Percentiles rank a stretch among this genome's conserved stretches.
Evolutionary conservation across 1,139 yeast genomes (phyloP).

Genomic region (Sugiyamaella novakii): DNA sequence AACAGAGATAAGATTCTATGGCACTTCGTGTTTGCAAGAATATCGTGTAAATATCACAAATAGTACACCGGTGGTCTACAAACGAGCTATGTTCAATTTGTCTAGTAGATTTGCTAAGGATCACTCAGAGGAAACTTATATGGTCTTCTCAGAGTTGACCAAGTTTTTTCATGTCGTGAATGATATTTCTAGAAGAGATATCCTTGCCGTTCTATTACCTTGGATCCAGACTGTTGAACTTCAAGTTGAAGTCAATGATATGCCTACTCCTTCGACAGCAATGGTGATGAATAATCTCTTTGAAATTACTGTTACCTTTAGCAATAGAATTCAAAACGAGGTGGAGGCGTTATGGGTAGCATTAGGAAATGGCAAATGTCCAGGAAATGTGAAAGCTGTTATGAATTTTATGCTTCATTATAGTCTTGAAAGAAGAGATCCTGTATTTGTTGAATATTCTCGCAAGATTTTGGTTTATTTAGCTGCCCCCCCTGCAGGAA

Average conservation of each 20-base stretch:
- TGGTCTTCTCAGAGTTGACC: conserved; percentile 71
- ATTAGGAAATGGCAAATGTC: conserved; percentile 68
- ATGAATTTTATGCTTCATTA: conserved; percentile 68
- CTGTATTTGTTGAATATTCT: conserved; percentile 74
- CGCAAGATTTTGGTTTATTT: conserved; percentile 80
- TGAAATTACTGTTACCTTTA: conserved; percentile 79
- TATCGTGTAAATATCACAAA: conserved; percentile 66
- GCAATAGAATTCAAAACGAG: conserved; percentile 74
- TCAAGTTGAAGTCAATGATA: conserved; percentile 54
- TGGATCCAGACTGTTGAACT: conserved; percentile 86
- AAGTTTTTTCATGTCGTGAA: conserved; percentile 67
- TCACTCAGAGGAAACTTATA: conserved; percentile 59
- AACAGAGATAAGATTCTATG: conserved; percentile 57
- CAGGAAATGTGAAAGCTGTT: conserved; percentile 69
- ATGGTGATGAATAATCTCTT: conserved; percentile 84
- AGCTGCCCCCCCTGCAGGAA: conserved; percentile 58
- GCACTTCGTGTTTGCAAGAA: conserved; percentile 42
- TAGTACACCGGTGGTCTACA: conserved; percentile 70
- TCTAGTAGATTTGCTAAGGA: conserved; percentile 62
- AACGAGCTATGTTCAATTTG: conserved; percentile 70
- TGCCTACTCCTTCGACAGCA: conserved; percentile 43
- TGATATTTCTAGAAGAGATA: conserved; percentile 65
- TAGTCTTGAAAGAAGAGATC: conserved; percentile 70
- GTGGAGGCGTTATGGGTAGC: conserved; percentile 96
- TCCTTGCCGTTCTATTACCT: conserved; percentile 77